Conservation (phyloP, 805 yeast species). For the Kuraishia floccosa region DNA sequence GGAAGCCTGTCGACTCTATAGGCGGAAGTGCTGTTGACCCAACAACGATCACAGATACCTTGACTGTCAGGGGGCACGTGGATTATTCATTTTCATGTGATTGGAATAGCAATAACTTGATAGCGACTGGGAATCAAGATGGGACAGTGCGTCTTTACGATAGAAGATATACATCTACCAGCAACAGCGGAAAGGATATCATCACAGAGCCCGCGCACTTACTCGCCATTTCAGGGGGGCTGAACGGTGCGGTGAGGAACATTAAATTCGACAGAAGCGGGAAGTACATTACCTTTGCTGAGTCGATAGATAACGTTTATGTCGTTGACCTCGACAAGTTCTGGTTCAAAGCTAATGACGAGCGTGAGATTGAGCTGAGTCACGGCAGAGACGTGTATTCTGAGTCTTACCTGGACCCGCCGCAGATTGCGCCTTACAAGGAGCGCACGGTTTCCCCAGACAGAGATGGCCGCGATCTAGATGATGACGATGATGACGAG, state of each 20-base stretch:
- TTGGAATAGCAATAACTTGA: slow-evolving; percentile 33
- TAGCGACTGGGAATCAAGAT: slow-evolving; percentile 54
- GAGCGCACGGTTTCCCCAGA: background rate
- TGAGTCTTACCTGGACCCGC: too few species aligned
- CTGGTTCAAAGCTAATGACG: background rate
- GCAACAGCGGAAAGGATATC: slow-evolving; percentile 8
- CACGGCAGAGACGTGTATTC: too few species aligned
- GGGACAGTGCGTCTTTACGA: slow-evolving; percentile 46
- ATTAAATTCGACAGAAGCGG: slow-evolving; percentile 37
- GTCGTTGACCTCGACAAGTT: slow-evolving; percentile 21
- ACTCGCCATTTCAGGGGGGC: slow-evolving; percentile 8
- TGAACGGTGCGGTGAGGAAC: slow-evolving; percentile 38
- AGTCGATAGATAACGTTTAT: slow-evolving; percentile 47
- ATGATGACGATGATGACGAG: background rate
- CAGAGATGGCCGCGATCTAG: background rate
- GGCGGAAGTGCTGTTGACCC: background rate
- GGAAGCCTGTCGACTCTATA: background rate
- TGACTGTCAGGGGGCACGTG: slow-evolving; percentile 28
- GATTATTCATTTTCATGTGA: slow-evolving; percentile 53
- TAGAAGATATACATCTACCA: slow-evolving; percentile 16
- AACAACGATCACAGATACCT: background rate
- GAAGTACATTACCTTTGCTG: slow-evolving; percentile 40
- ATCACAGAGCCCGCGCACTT: slow-evolving; percentile 7
- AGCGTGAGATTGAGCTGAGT: too few species aligned
- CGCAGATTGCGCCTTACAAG: too few species aligned